A percentile compares a stretch with the other conserved stretches of the same genome.
These are phyloP conservation scores for Yamadazyma olivae DNA, from an alignment of 805 yeast species.

Conservation along the genomic window DNA sequence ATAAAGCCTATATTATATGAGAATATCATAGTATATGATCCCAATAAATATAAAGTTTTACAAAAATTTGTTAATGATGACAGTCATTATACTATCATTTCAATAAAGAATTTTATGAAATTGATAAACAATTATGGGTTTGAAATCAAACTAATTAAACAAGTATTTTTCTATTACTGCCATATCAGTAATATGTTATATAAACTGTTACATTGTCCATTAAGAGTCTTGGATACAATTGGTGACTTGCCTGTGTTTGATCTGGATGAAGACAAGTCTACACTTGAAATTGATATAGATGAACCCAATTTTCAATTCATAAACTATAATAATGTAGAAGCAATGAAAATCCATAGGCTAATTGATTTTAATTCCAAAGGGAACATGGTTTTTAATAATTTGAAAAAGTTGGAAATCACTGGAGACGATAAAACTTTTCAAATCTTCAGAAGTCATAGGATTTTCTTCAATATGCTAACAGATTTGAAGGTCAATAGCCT, in stretches of 20 bases:
- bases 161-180: not conserved
- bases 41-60: not conserved
- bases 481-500: not conserved
- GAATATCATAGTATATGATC: not conserved
- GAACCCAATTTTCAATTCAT: not conserved
- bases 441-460: constrained; percentile 1
- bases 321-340: not conserved
- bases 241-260: not conserved
- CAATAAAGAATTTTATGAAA: not conserved
- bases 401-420: not conserved
- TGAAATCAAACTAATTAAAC: not conserved
- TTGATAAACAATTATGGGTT: not conserved
- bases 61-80: not conserved
- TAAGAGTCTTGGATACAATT: not conserved
- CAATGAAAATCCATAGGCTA: not conserved
- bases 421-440: constrained; percentile 1
- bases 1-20: not conserved
- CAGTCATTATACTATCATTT: not conserved
- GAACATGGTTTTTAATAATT: not conserved
- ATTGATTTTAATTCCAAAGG: constrained; percentile 1
- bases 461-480: not conserved
- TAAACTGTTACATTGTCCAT: not conserved
- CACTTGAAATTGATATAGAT: not conserved
- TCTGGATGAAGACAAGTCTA: not conserved
- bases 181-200: not conserved